phyloP scores from a whole-genome alignment of 257 asterid species.

The Nicotiana attenuata region DNA sequence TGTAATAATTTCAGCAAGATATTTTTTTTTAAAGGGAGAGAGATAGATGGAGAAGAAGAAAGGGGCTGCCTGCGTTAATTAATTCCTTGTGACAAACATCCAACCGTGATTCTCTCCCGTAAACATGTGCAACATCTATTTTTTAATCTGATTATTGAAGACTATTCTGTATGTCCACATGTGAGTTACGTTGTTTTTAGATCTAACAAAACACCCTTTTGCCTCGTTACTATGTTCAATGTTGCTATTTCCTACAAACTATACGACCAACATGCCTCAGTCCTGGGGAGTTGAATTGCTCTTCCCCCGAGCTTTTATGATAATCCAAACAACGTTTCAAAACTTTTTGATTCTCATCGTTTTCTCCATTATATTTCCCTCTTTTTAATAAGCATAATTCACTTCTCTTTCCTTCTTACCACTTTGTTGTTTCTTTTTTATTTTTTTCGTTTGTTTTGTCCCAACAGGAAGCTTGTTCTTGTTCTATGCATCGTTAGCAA shows the following conservation, averaged over 20 bases:
- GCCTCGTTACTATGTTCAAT: neutral
- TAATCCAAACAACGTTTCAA: constrained; percentile 9
- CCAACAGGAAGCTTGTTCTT: neutral
- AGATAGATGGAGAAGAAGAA: no score
- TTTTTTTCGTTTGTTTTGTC: neutral
- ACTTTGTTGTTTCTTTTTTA: neutral
- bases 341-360: constrained; percentile 19
- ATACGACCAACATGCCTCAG: constrained; percentile 58
- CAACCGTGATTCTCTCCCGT: constrained; percentile 71
- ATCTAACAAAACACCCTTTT: constrained; percentile 12
- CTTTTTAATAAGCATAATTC: neutral
- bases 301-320: neutral
- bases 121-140: constrained; percentile 40
- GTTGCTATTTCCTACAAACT: constrained; percentile 1
- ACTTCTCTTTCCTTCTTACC: neutral
- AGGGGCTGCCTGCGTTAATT: neutral
- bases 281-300: constrained; percentile 28
- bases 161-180: constrained; percentile 6
- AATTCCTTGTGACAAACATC: constrained; percentile 50
- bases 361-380: neutral
- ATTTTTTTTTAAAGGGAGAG: no score
- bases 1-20: no score
- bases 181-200: constrained; percentile 13
- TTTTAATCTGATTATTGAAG: constrained; percentile 1
- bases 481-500: no score